phyloP scores from a whole-genome alignment of 768 basidiomycete species.

The Calvatia gigantea region DNA sequence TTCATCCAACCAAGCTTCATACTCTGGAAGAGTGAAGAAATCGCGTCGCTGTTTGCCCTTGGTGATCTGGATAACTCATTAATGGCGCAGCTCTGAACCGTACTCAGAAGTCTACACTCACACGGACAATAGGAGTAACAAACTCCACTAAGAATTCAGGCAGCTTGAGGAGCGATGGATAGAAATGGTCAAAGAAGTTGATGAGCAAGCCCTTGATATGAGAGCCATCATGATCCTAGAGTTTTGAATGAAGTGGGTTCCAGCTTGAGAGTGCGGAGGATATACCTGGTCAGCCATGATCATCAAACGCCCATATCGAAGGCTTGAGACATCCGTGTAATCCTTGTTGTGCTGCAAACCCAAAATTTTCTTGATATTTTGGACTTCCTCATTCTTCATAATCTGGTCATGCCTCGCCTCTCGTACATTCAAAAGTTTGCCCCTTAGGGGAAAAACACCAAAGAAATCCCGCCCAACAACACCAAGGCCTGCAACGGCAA shows the following conservation, averaged over 20 bases:
- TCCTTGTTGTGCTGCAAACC: slow-evolving; percentile 93
- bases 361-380: slow-evolving; percentile 97
- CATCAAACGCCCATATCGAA: slow-evolving; percentile 96
- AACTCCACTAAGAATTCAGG: slow-evolving; percentile 96
- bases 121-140: slow-evolving; percentile 96
- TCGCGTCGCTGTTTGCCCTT: slow-evolving; percentile 77
- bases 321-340: slow-evolving; percentile 59
- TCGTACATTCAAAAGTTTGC: slow-evolving; percentile 95
- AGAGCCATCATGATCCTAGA: slow-evolving; percentile 98
- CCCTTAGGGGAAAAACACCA: slow-evolving; percentile 96
- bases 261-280: slow-evolving; percentile 5
- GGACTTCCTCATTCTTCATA: slow-evolving; percentile 97
- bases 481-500: slow-evolving; percentile 91
- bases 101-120: slow-evolving; percentile 30
- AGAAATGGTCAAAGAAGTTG: slow-evolving; percentile 97
- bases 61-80: slow-evolving; percentile 44
- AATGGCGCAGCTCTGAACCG: not conserved
- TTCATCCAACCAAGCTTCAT: slow-evolving; percentile 84
- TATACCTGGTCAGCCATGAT: slow-evolving; percentile 99
- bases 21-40: slow-evolving; percentile 98
- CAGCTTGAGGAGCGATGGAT: slow-evolving; percentile 87
- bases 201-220: slow-evolving; percentile 99
- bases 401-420: slow-evolving; percentile 96
- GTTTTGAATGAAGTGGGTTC: not conserved
- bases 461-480: slow-evolving; percentile 97